phyloP scores from a whole-genome alignment of 768 basidiomycete genomes.

The Daedaleopsis nitida region DNA sequence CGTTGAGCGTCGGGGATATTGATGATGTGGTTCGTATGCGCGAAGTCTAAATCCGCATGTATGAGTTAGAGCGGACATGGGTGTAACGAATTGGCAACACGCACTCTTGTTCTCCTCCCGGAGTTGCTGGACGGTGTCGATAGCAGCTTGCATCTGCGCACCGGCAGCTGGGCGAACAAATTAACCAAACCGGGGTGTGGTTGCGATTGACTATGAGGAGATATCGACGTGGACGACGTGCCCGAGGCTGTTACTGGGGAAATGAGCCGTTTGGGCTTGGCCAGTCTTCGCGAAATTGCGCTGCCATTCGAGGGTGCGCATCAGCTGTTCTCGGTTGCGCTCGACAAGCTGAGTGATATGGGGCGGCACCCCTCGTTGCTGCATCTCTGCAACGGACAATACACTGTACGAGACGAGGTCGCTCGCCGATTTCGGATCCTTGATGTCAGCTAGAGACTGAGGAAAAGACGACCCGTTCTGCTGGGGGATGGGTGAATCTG shows the following conservation, averaged over 20 bases:
- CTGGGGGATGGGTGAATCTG: neutral
- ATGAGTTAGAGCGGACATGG: too few species aligned
- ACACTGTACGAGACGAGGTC: constrained; percentile 51
- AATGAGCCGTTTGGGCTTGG: neutral
- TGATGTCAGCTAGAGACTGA: constrained; percentile 3
- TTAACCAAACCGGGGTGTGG: constrained; percentile 1
- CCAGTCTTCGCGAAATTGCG: constrained; percentile 4
- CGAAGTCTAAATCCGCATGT: neutral
- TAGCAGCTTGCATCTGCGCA: constrained; percentile 10
- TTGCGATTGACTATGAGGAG: constrained; percentile 6
- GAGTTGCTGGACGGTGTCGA: constrained; percentile 6
- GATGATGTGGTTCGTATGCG: constrained; percentile 30
- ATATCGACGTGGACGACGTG: neutral
- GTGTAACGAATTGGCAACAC: neutral
- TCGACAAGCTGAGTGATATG: constrained; percentile 60
- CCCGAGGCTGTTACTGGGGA: neutral
- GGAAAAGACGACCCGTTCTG: neutral
- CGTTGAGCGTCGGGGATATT: constrained; percentile 56
- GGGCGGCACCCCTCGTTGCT: constrained; percentile 49
- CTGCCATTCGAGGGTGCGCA: constrained; percentile 21
- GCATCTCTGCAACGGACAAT: constrained; percentile 51
- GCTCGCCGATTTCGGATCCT: constrained; percentile 41
- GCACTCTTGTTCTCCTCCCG: constrained; percentile 12
- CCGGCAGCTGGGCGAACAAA: constrained; percentile 3
- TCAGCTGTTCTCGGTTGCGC: constrained; percentile 42